Evolutionary conservation across 2,329 filamentous ascomycete species (phyloP).

Genomic region (Microdochium paspali): DNA sequence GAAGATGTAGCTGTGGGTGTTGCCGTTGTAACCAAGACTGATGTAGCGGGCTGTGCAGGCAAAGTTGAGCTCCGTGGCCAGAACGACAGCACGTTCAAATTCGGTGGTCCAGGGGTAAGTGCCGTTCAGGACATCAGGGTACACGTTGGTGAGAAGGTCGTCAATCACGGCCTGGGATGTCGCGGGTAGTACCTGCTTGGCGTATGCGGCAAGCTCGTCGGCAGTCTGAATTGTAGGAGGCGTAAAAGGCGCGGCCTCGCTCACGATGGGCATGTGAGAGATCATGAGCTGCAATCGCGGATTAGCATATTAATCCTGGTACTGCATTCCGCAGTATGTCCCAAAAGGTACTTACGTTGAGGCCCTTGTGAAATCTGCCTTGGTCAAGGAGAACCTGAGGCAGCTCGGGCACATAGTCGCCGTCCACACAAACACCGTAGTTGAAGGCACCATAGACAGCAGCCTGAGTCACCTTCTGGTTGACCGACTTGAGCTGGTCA

Average conservation of each 20-base stretch:
- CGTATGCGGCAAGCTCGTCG: constrained; percentile 9
- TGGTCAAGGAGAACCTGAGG: constrained; percentile 13
- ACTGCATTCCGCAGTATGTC: neutral
- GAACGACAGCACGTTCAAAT: constrained; percentile 28
- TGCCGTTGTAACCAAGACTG: constrained; percentile 31
- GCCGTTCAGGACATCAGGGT: constrained; percentile 37
- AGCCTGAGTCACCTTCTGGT: constrained; percentile 12
- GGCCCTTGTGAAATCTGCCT: constrained; percentile 9
- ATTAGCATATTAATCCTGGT: neutral
- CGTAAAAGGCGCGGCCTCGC: constrained; percentile 34
- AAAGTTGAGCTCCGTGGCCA: constrained; percentile 33
- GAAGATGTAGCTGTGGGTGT: constrained; percentile 42
- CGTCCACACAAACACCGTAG: constrained; percentile 15
- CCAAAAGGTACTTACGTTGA: constrained; percentile 7
- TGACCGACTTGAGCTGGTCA: constrained; percentile 6
- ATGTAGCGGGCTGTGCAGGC: constrained; percentile 44
- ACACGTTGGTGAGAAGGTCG: constrained; percentile 33
- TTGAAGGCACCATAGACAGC: constrained; percentile 14
- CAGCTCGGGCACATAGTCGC: constrained; percentile 10
- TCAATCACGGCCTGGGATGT: constrained; percentile 16
- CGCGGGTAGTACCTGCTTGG: constrained; percentile 5
- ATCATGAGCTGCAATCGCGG: constrained; percentile 7
- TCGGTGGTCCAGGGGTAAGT: constrained; percentile 29
- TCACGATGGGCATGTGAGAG: constrained; percentile 27
- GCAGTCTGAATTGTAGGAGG: constrained; percentile 28